A percentile compares a stretch with the other conserved stretches of the same genome.
Evolutionary conservation across 192 early-diverging fungal genomes (phyloP).

Genomic region (Chytriomyces confervae): DNA sequence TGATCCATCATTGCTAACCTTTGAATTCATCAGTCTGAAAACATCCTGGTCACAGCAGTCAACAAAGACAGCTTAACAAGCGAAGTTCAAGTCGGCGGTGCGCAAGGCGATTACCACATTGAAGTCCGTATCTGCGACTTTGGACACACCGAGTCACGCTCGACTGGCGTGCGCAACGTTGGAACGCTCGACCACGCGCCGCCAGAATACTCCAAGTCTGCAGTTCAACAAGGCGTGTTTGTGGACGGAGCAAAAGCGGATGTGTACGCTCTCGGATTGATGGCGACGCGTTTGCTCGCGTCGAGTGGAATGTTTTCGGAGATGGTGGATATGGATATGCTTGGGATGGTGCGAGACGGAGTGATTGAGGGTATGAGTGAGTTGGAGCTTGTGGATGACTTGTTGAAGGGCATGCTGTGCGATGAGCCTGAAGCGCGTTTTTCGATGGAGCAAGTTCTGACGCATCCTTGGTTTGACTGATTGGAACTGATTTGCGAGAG

Average conservation of each 20-base stretch:
- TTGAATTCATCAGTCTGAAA: constrained; percentile 3
- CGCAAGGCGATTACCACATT: neutral
- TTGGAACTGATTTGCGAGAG: no score
- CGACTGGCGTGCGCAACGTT: neutral
- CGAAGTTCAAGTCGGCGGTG: neutral
- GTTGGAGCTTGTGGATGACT: neutral
- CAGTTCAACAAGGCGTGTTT: neutral
- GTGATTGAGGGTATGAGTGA: neutral
- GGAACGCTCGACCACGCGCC: constrained; percentile 17
- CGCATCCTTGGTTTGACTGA: neutral
- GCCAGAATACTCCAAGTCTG: neutral
- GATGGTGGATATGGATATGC: no score
- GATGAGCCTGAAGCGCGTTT: neutral
- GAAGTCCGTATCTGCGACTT: constrained; percentile 15
- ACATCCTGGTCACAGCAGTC: neutral
- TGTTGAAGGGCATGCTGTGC: constrained; percentile 5
- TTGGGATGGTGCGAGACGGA: neutral
- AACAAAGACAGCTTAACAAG: no score
- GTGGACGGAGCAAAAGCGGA: constrained; percentile 23
- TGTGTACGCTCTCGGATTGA: constrained; percentile 11
- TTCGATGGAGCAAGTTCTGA: neutral
- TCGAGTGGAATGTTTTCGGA: constrained; percentile 3
- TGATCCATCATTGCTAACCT: no score
- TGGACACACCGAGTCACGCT: constrained; percentile 2
- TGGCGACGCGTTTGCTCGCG: neutral